These are phyloP conservation scores for Aspergillus tamarii DNA, from an alignment of 2,329 filamentous ascomycete genomes.

Conservation along the genomic window DNA sequence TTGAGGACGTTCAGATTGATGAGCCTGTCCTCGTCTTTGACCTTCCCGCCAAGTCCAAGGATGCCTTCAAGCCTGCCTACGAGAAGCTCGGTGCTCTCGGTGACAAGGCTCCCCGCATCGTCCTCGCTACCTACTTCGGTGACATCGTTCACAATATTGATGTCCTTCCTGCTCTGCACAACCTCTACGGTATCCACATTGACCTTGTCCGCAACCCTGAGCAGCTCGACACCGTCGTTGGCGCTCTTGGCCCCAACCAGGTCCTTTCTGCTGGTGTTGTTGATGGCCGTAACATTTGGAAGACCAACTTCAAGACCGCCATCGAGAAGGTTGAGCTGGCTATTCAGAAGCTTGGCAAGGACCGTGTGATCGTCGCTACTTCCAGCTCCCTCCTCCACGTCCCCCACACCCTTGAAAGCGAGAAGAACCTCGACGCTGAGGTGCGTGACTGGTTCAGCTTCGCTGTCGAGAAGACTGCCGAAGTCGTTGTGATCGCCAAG, in stretches of 20 bases:
- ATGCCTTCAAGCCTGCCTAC: slow-evolving; percentile 96
- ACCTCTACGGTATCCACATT: slow-evolving; percentile 83
- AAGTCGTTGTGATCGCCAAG: slow-evolving; percentile 93
- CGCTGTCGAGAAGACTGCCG: slow-evolving; percentile 88
- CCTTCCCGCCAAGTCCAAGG: slow-evolving; percentile 85
- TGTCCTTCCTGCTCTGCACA: slow-evolving; percentile 71
- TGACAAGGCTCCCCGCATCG: slow-evolving; percentile 80
- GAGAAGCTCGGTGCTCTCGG: slow-evolving; percentile 77
- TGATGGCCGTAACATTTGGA: slow-evolving; percentile 99
- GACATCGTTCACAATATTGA: slow-evolving; percentile 99
- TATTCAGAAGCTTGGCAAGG: slow-evolving; percentile 94
- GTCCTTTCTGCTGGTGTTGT: slow-evolving; percentile 94
- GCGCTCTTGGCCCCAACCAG: slow-evolving; percentile 84
- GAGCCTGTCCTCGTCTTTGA: slow-evolving; percentile 97
- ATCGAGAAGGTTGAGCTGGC: slow-evolving; percentile 89
- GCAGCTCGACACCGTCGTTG: slow-evolving; percentile 85
- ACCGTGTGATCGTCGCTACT: slow-evolving; percentile 94
- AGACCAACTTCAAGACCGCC: slow-evolving; percentile 97
- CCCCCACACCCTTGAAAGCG: slow-evolving; percentile 94
- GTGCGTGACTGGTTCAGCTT: slow-evolving; percentile 99
- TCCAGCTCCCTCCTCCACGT: slow-evolving; percentile 98
- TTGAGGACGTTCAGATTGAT: slow-evolving; percentile 96
- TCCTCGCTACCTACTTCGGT: slow-evolving; percentile 97
- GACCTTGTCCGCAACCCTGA: slow-evolving; percentile 98
- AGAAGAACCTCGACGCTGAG: slow-evolving; percentile 97